Evolutionary conservation across 352 stramenopile genomes (phyloP), one percentile per base, ranked within the genome.

Genomic region (Thraustochytrium sp.): DNA sequence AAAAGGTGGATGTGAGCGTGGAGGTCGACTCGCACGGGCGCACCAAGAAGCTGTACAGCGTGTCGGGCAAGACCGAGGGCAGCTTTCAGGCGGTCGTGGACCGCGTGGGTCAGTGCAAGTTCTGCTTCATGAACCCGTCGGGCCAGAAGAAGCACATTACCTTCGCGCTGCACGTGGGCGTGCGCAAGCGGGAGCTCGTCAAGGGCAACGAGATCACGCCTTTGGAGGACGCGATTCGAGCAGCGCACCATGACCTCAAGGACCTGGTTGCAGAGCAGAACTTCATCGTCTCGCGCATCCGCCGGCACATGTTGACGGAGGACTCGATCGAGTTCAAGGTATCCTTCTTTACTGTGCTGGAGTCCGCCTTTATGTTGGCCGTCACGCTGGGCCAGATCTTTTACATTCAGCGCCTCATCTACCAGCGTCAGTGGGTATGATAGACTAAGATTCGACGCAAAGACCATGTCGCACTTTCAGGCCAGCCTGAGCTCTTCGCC

Each of bases 391-490:
- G 18, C 3, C 68, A 80, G 51, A 31, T 80, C 23, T 80, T 77
- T 72, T 80, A 80, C 8, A 31, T 80, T 18, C 68, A 80, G 53
- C 48, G 68, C 13, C 68, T 80, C 42, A 80, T 80, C 51, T 46
- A 80, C 44, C 31, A 80, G 23, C 46, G 68, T n/a, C 23, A 44
- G n/a, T 80, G 68, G 68, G 68, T 80, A 29, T 80, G 36, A 77
- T 59, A n/a, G n/a, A n/a, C n/a, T n/a, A n/a, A n/a, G n/a, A n/a
- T n/a, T n/a, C n/a, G n/a, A n/a, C n/a, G n/a, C n/a, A n/a, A n/a
- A n/a, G n/a, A n/a, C n/a, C n/a, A n/a, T n/a, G n/a, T n/a, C n/a
- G n/a, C n/a, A n/a, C n/a, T n/a, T n/a, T n/a, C n/a, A n/a, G n/a
- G n/a, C n/a, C n/a, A n/a, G n/a, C n/a, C n/a, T n/a, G n/a, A n/a